Conservation (phyloP, 2,329 filamentous ascomycete genomes). For the Periconia macrospinosa region DNA sequence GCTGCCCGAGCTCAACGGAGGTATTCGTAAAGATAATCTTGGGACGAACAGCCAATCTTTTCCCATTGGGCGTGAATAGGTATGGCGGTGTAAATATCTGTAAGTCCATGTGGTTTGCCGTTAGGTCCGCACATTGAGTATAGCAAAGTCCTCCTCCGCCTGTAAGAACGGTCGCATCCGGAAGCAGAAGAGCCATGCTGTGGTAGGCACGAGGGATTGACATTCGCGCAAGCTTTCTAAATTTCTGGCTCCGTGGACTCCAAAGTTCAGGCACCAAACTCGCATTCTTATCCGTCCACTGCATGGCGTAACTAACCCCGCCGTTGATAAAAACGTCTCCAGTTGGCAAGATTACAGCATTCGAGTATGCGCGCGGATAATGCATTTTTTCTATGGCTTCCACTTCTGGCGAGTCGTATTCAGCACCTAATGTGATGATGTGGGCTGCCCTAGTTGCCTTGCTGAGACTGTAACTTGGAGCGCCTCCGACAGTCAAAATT, state of each 20-base stretch:
- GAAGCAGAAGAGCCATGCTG: conserved; percentile 21
- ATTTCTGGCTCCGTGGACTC: conserved; percentile 19
- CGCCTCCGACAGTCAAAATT: conserved; percentile 58
- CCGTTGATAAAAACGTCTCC: conserved; percentile 25
- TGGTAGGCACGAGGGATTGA: conserved; percentile 24
- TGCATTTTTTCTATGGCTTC: conserved; percentile 15
- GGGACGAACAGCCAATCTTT: conserved; percentile 15
- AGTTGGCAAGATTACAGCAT: conserved; percentile 22
- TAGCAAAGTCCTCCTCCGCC: conserved; percentile 26
- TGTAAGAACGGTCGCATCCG: conserved; percentile 23
- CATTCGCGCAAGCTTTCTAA: conserved; percentile 16
- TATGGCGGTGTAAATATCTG: conserved; percentile 34
- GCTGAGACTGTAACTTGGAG: conserved; percentile 43
- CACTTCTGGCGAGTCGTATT: conserved; percentile 11
- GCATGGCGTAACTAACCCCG: conserved; percentile 30
- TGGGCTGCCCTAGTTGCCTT: conserved; percentile 42
- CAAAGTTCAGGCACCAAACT: conserved; percentile 22
- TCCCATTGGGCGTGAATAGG: conserved; percentile 26
- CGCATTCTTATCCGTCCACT: conserved; percentile 13
- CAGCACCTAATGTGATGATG: conserved; percentile 17
- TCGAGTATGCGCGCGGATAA: conserved; percentile 17
- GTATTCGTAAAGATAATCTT: conserved; percentile 11
- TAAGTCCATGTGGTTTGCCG: conserved; percentile 22
- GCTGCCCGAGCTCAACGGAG: conserved; percentile 22
- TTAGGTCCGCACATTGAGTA: not conserved